Evolutionary conservation across 2,329 filamentous ascomycete genomes (phyloP), one percentile per base, ranked within the genome.

Genomic region (Metarhizium sp.): DNA sequence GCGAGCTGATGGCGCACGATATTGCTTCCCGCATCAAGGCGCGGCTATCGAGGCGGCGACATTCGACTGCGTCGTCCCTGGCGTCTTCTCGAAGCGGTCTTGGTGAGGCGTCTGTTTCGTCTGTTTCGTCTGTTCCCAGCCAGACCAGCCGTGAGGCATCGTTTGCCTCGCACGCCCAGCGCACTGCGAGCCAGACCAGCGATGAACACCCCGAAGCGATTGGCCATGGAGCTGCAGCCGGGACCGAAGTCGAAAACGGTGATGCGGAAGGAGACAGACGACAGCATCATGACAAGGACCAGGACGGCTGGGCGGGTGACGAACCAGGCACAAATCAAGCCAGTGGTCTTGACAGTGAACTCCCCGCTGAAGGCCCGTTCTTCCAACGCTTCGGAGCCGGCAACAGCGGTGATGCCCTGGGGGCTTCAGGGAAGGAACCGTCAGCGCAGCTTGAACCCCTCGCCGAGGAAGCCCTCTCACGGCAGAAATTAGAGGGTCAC

Each of bases 1-100:
- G 2, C 20, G 11, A 18, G 45, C 18, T 38, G 54, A 77, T 78
- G 75, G 74, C 73, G 57, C 61, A 64, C 42, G 74, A 77, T 59
- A 64, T 78, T 55, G 72, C 68, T 62, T 71, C 75, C 59, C 75
- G 74, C 59, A 70, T 79, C 62, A 72, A 73, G 64, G 74, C 74
- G 62, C 75, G 71, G 59, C 72, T 78, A 58, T 67, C 72, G 54
- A 67, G 74, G 47, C 62, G 66, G 57, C 70, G 75, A 59, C 69
- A 73, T 56, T 77, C 75, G 54, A 66, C 67, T 38, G 61, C 68
- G 34, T 66, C 67, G 49, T 70, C 73, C 43, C 60, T 72, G 56
- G 61, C 66, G 36, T 71, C 73, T 52, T 69, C 68, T 52, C 68
- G 60, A 54, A 55, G 53, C 57, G 53, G 43, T 18, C 40, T 47